Evolutionary conservation across 805 yeast genomes (phyloP), one percentile per base, ranked within the genome.

Genomic region (Maudiozyma bulderi): DNA sequence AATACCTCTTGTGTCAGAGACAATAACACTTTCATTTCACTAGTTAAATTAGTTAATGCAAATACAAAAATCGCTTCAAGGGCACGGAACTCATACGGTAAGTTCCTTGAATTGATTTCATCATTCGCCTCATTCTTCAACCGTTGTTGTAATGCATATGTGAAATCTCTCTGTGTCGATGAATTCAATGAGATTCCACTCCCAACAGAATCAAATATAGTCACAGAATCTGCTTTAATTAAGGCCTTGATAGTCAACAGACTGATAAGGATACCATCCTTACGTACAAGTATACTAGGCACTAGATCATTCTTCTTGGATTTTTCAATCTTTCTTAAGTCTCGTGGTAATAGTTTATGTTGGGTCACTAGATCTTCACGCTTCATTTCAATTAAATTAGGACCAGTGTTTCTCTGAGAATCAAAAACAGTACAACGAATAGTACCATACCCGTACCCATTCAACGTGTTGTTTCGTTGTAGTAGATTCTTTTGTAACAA

Each of bases 61-160:
- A 86, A 82, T 32, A 87, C 80, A 53, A 93, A 76, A 8, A 93
- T 84, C 0, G 95, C 81, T 60, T 93, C 99, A 39, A 93, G 62
- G 0, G 97, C 99, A 44, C 95, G 72, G 60, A 90, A 82, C 61
- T 93, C 99, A 65, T 89, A 93, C 0, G 96, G 91, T 15, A 88
- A 69, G 5, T 75, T 57, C 47, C 62, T 63, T 34, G 50, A 55
- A 20, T 50, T 56, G 6, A 52, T 45, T 13, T 56, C 55, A 13
- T 54, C 51, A 14, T 52, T 49, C n/a, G 59, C 57, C 38, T 54
- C 54, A 34, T 60, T 59, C 15, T 54, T 51, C 34, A 64, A 52
- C 43, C 60, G 52, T 40, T 52, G 15, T 40, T 52, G 51, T 46
- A 65, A 49, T 48, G 57, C 61, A 13, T 50, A 54, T 6, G 61